Percentiles rank a stretch among this genome's conserved stretches.
Evolutionary conservation across 768 basidiomycete genomes (phyloP).

Genomic region (Lentinula sp.): DNA sequence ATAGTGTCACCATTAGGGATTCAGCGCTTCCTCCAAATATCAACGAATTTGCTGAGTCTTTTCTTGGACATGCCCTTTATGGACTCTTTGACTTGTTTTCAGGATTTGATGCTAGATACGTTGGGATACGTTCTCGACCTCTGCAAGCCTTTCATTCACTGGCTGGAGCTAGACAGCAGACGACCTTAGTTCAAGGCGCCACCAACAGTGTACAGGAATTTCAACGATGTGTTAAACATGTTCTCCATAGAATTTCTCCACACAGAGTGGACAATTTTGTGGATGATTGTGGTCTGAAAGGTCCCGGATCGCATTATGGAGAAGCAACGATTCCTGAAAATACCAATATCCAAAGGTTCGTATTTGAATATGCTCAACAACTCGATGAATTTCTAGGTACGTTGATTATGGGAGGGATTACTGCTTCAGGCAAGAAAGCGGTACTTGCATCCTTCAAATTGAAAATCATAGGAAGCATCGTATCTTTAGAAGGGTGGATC

Average conservation of each 20-base stretch:
- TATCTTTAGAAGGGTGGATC: too few relatives aligned
- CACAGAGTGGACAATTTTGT: conserved; percentile 6
- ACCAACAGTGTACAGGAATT: conserved; percentile 7
- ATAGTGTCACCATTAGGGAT: not conserved
- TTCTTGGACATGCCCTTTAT: not conserved
- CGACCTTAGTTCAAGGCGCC: conserved; percentile 7
- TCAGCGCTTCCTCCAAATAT: not conserved
- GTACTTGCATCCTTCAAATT: too few relatives aligned
- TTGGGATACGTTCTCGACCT: not conserved
- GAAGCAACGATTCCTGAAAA: too few relatives aligned
- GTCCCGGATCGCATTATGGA: too few relatives aligned
- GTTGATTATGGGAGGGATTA: too few relatives aligned
- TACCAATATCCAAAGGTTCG: too few relatives aligned
- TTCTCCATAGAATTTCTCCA: not conserved
- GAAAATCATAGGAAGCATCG: too few relatives aligned
- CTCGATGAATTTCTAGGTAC: too few relatives aligned
- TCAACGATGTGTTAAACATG: not conserved
- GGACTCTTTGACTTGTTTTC: conserved; percentile 3
- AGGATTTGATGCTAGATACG: not conserved
- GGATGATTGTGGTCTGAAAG: conserved; percentile 16
- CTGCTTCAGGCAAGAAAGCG: too few relatives aligned
- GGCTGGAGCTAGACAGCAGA: conserved; percentile 8
- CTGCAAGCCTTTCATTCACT: conserved; percentile 9
- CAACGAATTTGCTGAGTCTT: not conserved
- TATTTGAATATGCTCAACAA: too few relatives aligned